Base-by-base conservation (phyloP, 768 basidiomycete genomes). In the Collybia nuda region DNA sequence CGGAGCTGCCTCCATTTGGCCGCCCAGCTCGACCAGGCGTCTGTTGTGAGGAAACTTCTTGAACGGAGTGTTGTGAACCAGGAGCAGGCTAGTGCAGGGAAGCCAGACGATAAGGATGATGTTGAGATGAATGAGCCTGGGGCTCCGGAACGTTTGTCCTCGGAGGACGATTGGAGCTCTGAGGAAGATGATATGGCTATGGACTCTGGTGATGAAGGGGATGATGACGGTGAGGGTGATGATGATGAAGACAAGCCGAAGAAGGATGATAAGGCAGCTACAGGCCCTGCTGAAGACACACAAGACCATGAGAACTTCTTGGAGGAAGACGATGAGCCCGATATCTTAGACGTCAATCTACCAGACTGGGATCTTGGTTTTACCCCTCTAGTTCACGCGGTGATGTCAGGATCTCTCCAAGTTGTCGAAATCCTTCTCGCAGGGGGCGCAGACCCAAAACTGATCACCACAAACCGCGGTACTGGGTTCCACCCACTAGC, bases 321-420 rank as follows among this genome's bases (percentile, higher is more conserved):
- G 0, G 81, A 81, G 37, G 80, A 81, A 56, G 65, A 74, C 3
- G 75, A 79, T 39, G 66, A 67, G 29, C 80, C 80, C 0, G 83
- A 85, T 50, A 66, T 85, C 26, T 67, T 85, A n/a, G 77, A 81
- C 39, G 57, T 84, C 53, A 70, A 82, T 40, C 67, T 69, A 1
- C 47, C 70, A 0, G 83, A 85, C 59, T 86, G 83, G 84, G 84
- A 85, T 58, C 74, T 78, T 48, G 71, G 72, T 3, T 75, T 81
- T 52, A 74, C 77, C 1, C 73, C 84, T 2, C 68, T 85, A 22
- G 66, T 67, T 22, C 80, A 79, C 56, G 82, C 77, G 2, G 72
- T 79, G 38, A 59, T 81, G 4, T 78, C 68, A 19, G 79, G 72
- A 1, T 77, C 78, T 1, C 50, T 74, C 1, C 59, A 62, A 2